Conservation (phyloP, 2,329 filamentous ascomycete genomes). For the Penicillium sp. region DNA sequence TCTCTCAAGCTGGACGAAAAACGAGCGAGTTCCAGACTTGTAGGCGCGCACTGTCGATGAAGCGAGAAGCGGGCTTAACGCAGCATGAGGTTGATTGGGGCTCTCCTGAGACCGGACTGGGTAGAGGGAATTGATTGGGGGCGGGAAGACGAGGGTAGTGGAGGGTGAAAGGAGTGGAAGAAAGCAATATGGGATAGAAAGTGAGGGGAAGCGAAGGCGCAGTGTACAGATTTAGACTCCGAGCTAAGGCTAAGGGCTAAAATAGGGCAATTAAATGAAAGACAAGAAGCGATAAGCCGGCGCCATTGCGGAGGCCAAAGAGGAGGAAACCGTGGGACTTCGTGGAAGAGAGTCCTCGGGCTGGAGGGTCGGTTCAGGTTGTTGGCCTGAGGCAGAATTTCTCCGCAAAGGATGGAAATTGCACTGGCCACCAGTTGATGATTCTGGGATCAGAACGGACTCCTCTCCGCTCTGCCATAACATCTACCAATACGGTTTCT, state of each 20-base stretch:
- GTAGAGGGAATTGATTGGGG: neutral
- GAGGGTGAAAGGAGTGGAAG: neutral
- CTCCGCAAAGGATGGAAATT: too few species aligned
- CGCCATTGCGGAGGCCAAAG: constrained; percentile 2
- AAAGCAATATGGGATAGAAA: neutral
- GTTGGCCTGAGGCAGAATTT: neutral
- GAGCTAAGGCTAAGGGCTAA: neutral
- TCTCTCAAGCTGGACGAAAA: constrained; percentile 6
- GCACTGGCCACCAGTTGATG: neutral
- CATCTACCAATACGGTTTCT: too few species aligned
- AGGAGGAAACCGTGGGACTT: constrained; percentile 6
- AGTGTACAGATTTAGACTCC: neutral
- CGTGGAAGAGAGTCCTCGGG: too few species aligned
- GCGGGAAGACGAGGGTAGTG: neutral
- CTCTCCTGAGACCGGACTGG: constrained; percentile 11
- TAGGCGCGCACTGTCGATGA: neutral
- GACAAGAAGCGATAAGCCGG: constrained; percentile 10
- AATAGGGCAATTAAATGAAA: constrained; percentile 1
- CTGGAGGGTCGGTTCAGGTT: too few species aligned
- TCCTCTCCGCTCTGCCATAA: neutral
- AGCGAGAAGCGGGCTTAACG: constrained; percentile 10
- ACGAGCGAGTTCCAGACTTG: constrained; percentile 10
- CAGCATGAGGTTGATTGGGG: constrained; percentile 15
- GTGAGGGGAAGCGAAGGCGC: constrained; percentile 8
- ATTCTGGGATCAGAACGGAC: neutral